Percentiles rank a stretch among this genome's conserved stretches.
Conservation (phyloP, 108 stramenopile genomes). For the Seminavis robusta region DNA sequence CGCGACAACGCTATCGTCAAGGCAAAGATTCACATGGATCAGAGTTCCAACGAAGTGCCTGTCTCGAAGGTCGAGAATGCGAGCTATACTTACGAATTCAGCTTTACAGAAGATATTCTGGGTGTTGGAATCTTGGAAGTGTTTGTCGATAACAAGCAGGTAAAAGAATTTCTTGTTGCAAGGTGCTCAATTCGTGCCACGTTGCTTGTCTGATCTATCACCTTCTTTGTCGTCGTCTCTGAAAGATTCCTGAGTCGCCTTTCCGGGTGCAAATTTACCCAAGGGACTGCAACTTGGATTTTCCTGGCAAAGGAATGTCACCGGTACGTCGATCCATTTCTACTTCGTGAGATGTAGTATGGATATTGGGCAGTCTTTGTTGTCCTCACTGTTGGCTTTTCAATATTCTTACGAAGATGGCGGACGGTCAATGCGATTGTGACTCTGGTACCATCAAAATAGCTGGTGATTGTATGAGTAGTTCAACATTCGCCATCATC, state of each 20-base stretch:
- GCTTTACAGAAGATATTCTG: background rate
- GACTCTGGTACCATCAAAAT: background rate
- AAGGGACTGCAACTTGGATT: too few relatives aligned
- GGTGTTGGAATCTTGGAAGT: background rate
- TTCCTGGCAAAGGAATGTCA: too few relatives aligned
- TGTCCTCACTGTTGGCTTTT: too few relatives aligned
- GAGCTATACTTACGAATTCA: background rate
- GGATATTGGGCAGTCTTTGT: background rate
- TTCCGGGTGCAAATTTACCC: background rate
- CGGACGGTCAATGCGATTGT: too few relatives aligned
- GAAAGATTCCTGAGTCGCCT: constrained; percentile 6
- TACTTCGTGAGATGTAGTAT: too few relatives aligned
- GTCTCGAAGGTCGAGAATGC: background rate
- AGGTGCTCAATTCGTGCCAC: too few relatives aligned
- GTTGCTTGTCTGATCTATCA: too few relatives aligned
- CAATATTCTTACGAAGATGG: background rate
- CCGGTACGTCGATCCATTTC: too few relatives aligned
- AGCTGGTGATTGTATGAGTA: too few relatives aligned
- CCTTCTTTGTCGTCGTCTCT: too few relatives aligned
- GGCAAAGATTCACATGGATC: background rate
- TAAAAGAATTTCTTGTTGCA: too few relatives aligned
- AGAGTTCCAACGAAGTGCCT: background rate
- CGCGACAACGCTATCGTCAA: background rate
- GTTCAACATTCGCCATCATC: too few relatives aligned
- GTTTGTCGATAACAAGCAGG: constrained; percentile 1